Base-by-base conservation (phyloP, 345 rosid genomes). In the Gossypium australe region DNA sequence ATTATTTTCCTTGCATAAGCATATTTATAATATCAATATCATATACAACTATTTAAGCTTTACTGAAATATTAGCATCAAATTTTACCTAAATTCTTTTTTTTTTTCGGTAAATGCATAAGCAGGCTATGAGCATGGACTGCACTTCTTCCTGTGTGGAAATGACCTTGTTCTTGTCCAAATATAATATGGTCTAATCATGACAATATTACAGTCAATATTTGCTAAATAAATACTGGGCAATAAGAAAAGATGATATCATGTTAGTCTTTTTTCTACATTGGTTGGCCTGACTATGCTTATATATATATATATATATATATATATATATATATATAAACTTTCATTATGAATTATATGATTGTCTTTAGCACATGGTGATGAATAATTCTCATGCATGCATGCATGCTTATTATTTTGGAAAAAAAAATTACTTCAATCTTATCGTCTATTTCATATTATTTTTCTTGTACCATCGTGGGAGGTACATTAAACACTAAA, bases 281-380 rank as follows among this genome's bases (percentile, higher is more conserved):
- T 62, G 67, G 67, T 29, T 62, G 67, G 71, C 71, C 71, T 47
- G 71, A 67, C 71, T 14, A 55, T 16, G 57, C 9, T 17, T 52
- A 14, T 49, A 49, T 52, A 51, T 48, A 49, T 22, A 22, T 52
- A 14, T 49, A 49, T 52, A 51, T 48, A 49, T 52, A 14, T 49
- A 49, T 52, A 51, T 48, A 49, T 16, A 52, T 52, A 43, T 34
- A 5, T 7, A 6, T 24, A 62, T 18, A 62, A 16, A 5, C 41
- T 34, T 34, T 34, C 20, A 62, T 14, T 9, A 2, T 10, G 11
- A 56, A 1, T 18, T 56, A 6, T 62, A 20, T 20, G 7, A 17
- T 11, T 44, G 20, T 64, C 49, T 38, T 41, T 4, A 41, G 25
- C 48, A 64, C 49, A 34, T 63, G 47, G 18, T 3, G 22, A 63